phyloP scores from a whole-genome alignment of 164 flowering plant genomes.

The Aristolochia fimbriata region DNA sequence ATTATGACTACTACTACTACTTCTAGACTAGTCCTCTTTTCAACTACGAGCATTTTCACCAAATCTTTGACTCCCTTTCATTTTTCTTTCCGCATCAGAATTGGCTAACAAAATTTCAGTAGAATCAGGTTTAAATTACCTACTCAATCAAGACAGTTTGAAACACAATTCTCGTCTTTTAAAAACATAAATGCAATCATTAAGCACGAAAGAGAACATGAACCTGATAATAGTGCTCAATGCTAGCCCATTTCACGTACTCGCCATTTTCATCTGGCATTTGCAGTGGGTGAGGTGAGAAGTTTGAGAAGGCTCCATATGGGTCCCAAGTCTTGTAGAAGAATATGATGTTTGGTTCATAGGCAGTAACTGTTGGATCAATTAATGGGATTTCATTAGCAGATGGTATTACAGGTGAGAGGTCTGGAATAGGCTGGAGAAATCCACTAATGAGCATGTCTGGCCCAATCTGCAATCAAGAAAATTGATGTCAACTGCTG shows the following conservation, averaged over 20 bases:
- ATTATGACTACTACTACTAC: too few relatives aligned
- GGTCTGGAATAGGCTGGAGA: slow-evolving; percentile 87
- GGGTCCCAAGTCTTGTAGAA: slow-evolving; percentile 98
- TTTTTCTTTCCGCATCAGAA: not conserved
- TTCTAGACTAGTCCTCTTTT: too few relatives aligned
- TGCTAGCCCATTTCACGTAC: slow-evolving; percentile 60
- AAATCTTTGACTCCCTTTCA: too few relatives aligned
- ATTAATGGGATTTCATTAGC: slow-evolving; percentile 63
- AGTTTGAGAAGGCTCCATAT: slow-evolving; percentile 89
- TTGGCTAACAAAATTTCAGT: not conserved
- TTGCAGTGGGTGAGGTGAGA: slow-evolving; percentile 75
- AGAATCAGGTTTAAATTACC: too few relatives aligned
- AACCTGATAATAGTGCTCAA: slow-evolving; percentile 98
- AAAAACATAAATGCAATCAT: not conserved
- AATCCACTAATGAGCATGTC: slow-evolving; percentile 94
- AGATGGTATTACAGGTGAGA: slow-evolving; percentile 74
- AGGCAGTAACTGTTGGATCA: slow-evolving; percentile 62
- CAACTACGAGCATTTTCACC: too few relatives aligned
- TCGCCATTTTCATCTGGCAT: slow-evolving; percentile 63
- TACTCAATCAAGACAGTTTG: not conserved
- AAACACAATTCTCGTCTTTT: not conserved
- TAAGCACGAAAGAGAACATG: not conserved
- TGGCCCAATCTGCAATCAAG: slow-evolving; percentile 67
- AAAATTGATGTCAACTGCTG: not conserved
- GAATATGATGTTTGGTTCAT: slow-evolving; percentile 69